These are phyloP conservation scores for Schizochytrium sp. DNA, from an alignment of 108 stramenopile species.

Conservation along the genomic window DNA sequence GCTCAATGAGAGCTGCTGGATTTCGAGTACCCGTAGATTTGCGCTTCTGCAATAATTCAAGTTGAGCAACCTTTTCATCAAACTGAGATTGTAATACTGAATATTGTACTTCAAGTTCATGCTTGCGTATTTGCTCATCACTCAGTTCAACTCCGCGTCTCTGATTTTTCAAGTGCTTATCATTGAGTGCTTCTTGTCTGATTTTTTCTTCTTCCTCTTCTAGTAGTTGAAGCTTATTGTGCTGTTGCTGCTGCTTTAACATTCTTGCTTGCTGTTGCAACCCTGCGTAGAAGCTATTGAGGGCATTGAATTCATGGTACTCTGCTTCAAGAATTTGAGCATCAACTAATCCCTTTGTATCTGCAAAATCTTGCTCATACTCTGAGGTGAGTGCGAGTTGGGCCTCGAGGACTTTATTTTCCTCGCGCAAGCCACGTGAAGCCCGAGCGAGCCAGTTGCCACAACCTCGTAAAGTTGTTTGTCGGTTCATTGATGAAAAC, in stretches of 20 bases:
- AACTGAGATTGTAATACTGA: not conserved
- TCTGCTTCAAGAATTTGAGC: slow-evolving; percentile 39
- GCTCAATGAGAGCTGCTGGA: not conserved
- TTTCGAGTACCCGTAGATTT: not conserved
- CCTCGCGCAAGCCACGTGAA: not conserved
- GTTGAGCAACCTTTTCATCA: slow-evolving; percentile 8
- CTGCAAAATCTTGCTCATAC: not conserved
- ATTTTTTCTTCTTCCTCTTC: no score
- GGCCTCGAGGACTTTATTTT: slow-evolving; percentile 37
- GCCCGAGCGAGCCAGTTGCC: slow-evolving; percentile 38
- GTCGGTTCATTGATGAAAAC: not conserved
- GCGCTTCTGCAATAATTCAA: not conserved
- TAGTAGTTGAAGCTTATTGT: no score
- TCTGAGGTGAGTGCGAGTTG: not conserved
- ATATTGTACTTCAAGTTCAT: slow-evolving; percentile 31
- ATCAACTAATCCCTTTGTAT: not conserved
- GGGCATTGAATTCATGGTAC: slow-evolving; percentile 48
- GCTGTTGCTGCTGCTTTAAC: not conserved
- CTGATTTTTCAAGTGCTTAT: not conserved
- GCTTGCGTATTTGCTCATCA: slow-evolving; percentile 13
- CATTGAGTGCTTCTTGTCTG: no score
- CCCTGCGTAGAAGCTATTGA: slow-evolving; percentile 55
- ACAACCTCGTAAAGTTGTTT: slow-evolving; percentile 49
- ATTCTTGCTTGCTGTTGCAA: not conserved
- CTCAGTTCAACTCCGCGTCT: not conserved